These are phyloP conservation scores for Backusella parvicylindrica DNA, from an alignment of 192 early-diverging fungal genomes.

Conservation along the genomic window DNA sequence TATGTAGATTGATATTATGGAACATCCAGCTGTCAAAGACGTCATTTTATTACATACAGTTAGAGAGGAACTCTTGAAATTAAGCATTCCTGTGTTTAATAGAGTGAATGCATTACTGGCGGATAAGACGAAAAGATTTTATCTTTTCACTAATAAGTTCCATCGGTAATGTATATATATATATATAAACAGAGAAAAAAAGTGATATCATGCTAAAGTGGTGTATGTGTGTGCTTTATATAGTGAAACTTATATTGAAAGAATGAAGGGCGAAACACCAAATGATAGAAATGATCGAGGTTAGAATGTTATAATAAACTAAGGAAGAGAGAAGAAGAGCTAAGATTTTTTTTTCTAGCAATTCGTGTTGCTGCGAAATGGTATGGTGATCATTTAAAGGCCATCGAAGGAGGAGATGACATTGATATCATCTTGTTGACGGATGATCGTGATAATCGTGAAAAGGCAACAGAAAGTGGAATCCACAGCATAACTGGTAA, in stretches of 20 bases:
- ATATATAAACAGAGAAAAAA: neutral
- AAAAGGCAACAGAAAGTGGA: slow-evolving; percentile 60
- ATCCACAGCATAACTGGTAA: slow-evolving; percentile 67
- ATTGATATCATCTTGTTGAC: slow-evolving; percentile 73
- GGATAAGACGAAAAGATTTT: slow-evolving; percentile 76
- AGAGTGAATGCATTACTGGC: slow-evolving; percentile 70
- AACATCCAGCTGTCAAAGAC: slow-evolving; percentile 81
- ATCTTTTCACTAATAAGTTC: slow-evolving; percentile 96
- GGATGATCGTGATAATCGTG: slow-evolving; percentile 87
- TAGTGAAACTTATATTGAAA: slow-evolving; percentile 85
- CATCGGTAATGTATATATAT: slow-evolving; percentile 48
- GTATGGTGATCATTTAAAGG: slow-evolving; percentile 74
- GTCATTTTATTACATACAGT: slow-evolving; percentile 95
- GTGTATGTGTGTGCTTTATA: neutral
- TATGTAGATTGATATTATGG: slow-evolving; percentile 87
- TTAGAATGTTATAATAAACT: slow-evolving; percentile 15
- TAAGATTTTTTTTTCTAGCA: slow-evolving; percentile 37
- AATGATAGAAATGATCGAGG: slow-evolving; percentile 96
- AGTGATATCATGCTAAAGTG: neutral
- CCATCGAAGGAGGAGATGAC: slow-evolving; percentile 13
- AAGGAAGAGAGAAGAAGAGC: neutral
- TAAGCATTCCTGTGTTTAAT: slow-evolving; percentile 76
- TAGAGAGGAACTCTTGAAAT: slow-evolving; percentile 84
- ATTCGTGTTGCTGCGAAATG: slow-evolving; percentile 85
- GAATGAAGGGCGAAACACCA: slow-evolving; percentile 72